These are phyloP conservation scores for Macadamia integrifolia DNA, from an alignment of 164 flowering plant genomes.

Conservation along the genomic window DNA sequence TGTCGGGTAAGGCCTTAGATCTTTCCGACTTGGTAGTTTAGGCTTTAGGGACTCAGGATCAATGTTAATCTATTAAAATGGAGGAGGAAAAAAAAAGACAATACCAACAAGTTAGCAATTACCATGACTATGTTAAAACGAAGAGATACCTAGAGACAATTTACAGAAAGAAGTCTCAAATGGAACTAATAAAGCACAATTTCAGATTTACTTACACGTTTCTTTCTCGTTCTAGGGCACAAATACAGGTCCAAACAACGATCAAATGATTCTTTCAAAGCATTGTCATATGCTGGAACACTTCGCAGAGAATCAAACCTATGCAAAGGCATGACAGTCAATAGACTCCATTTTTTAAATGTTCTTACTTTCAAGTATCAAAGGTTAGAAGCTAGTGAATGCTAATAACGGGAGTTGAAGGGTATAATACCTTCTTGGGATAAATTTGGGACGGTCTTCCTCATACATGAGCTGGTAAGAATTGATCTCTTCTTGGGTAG, in stretches of 20 bases:
- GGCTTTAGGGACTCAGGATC: slow-evolving; percentile 95
- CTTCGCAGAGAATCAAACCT: slow-evolving; percentile 71
- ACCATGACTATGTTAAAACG: neutral
- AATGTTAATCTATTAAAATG: slow-evolving; percentile 57
- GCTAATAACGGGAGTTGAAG: neutral
- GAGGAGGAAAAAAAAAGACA: slow-evolving; percentile 2
- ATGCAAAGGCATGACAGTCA: slow-evolving; percentile 7
- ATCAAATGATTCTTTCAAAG: slow-evolving; percentile 68
- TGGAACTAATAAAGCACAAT: neutral
- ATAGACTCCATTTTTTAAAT: neutral
- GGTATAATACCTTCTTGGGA: slow-evolving; percentile 60
- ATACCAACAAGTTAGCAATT: neutral
- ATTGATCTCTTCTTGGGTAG: slow-evolving; percentile 87
- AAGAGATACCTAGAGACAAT: neutral
- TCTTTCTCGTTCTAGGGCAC: slow-evolving; percentile 83
- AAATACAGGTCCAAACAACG: slow-evolving; percentile 91
- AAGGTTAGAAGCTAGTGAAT: neutral
- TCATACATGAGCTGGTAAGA: slow-evolving; percentile 81
- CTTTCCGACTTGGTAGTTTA: slow-evolving; percentile 80
- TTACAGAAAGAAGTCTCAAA: neutral
- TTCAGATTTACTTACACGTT: slow-evolving; percentile 58
- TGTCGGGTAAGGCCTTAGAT: slow-evolving; percentile 84
- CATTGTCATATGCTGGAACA: slow-evolving; percentile 82
- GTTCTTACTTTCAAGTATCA: neutral
- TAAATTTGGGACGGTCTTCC: slow-evolving; percentile 93